These are phyloP conservation scores for Fusarium sp. DNA, from an alignment of 2,329 filamentous ascomycete species.

Conservation along the genomic window DNA sequence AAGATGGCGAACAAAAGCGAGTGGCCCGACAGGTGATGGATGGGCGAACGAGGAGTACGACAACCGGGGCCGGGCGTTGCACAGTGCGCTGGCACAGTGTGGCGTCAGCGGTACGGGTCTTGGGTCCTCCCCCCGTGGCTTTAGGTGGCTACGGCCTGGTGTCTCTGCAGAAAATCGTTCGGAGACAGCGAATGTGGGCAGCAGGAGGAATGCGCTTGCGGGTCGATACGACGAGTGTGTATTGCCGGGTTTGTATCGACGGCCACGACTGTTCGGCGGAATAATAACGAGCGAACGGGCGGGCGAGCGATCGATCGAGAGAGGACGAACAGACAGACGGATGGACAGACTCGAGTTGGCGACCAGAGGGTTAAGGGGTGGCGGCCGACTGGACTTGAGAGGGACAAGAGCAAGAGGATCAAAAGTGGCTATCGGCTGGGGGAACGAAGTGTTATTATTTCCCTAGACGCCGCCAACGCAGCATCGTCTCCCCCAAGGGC, in stretches of 20 bases:
- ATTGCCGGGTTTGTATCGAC: constrained; percentile 4
- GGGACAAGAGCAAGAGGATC: constrained; percentile 17
- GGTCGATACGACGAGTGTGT: constrained; percentile 16
- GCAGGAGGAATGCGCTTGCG: constrained; percentile 26
- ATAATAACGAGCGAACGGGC: neutral
- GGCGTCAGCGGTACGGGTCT: constrained; percentile 17
- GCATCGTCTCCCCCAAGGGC: constrained; percentile 15
- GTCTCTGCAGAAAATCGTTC: constrained; percentile 18
- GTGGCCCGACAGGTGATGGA: constrained; percentile 38
- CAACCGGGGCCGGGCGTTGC: constrained; percentile 31
- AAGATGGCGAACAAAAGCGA: constrained; percentile 32
- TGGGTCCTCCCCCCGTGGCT: constrained; percentile 14
- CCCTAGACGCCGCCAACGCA: constrained; percentile 30
- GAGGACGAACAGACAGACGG: constrained; percentile 1
- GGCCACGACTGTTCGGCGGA: constrained; percentile 5
- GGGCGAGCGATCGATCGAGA: constrained; percentile 5
- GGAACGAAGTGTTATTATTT: constrained; percentile 36
- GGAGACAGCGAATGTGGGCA: constrained; percentile 20
- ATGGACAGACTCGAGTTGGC: constrained; percentile 5
- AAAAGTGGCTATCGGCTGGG: constrained; percentile 18
- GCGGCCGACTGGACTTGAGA: neutral
- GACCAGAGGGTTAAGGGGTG: neutral
- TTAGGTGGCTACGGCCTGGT: constrained; percentile 40
- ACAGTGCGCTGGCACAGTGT: constrained; percentile 40
- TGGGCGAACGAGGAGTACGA: constrained; percentile 26